Evolutionary conservation across 768 basidiomycete genomes (phyloP), one percentile per base, ranked within the genome.

Genomic region (Agrocybe praecox): DNA sequence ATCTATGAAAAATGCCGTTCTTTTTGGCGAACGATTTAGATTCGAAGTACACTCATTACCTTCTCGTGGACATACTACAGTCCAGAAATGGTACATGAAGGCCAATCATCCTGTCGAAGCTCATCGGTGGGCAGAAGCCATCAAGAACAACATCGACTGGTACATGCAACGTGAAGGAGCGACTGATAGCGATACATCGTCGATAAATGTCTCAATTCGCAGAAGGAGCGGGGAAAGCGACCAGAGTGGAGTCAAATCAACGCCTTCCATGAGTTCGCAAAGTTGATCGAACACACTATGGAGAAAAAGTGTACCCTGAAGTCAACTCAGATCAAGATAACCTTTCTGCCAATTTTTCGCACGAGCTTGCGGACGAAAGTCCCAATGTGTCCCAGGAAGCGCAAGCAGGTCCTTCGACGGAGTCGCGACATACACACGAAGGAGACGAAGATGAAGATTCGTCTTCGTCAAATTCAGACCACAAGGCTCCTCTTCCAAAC

Each of bases 91-190:
- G 92, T 89, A 88, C 68, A 78, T 94, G 71, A 89, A 87, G 55
- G 89, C 90, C 0, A 90, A 87, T 59, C 94, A 97, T 64, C 92
- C 90, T 0, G 92, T 91, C 6, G 96, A 98, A 70, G 92, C 92
- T 5, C 80, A 88, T 4, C 81, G 95, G 11, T 98, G 96, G 96
- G 84, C 86, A 1, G 85, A 89, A 55, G 89, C 88, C 0, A 81
- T 98, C 46, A 72, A 74, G 17, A 83, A 82, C 66, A 88, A 86
- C 59, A 88, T 94, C 56, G 90, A 94, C 29, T 88, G 85, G 79
- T 81, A 79, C 47, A 80, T 79, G 54, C 75, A 62, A 23, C 60
- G 62, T 17, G 65, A 60, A 9, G 80, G 44, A 60, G 67, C 34
- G 62, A 62, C 15, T 57, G 67, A 59, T 49, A 58, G 49, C 33